These are phyloP conservation scores for Pisolithus tinctorius DNA, from an alignment of 768 basidiomycete genomes.

Conservation along the genomic window DNA sequence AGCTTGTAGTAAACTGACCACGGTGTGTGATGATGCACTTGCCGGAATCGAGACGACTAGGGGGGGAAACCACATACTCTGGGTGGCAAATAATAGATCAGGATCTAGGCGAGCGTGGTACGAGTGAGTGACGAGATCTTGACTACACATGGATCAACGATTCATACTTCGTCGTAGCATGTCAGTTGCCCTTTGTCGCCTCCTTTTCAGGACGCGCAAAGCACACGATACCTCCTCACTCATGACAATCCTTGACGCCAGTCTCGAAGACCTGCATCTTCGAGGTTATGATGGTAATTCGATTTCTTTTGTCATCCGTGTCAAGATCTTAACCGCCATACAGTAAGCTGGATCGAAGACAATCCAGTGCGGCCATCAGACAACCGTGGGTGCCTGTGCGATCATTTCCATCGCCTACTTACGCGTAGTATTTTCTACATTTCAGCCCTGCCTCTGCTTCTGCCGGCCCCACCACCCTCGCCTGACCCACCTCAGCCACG, in stretches of 20 bases:
- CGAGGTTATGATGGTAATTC: slow-evolving; percentile 72
- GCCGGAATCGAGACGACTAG: slow-evolving; percentile 51
- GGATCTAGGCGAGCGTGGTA: slow-evolving; percentile 47
- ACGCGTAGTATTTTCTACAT: no score
- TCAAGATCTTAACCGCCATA: not conserved
- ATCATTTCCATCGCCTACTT: no score
- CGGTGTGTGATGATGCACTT: slow-evolving; percentile 54
- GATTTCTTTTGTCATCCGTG: not conserved
- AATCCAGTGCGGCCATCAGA: no score
- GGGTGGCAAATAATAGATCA: slow-evolving; percentile 48
- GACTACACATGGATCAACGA: not conserved
- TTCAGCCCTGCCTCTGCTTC: no score
- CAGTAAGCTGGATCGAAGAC: slow-evolving; percentile 6
- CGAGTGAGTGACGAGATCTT: slow-evolving; percentile 67
- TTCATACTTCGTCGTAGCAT: slow-evolving; percentile 42
- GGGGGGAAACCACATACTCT: slow-evolving; percentile 50
- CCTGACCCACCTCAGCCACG: not conserved
- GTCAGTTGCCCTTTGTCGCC: slow-evolving; percentile 68
- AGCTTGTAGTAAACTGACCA: slow-evolving; percentile 1
- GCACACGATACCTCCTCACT: slow-evolving; percentile 81
- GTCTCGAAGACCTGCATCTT: slow-evolving; percentile 65
- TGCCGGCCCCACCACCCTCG: not conserved
- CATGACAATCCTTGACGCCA: slow-evolving; percentile 86
- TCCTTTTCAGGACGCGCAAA: slow-evolving; percentile 67
- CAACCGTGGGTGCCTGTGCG: no score